phyloP scores from a whole-genome alignment of 2,329 filamentous ascomycete species.

The Domatiomyces catenatus region DNA sequence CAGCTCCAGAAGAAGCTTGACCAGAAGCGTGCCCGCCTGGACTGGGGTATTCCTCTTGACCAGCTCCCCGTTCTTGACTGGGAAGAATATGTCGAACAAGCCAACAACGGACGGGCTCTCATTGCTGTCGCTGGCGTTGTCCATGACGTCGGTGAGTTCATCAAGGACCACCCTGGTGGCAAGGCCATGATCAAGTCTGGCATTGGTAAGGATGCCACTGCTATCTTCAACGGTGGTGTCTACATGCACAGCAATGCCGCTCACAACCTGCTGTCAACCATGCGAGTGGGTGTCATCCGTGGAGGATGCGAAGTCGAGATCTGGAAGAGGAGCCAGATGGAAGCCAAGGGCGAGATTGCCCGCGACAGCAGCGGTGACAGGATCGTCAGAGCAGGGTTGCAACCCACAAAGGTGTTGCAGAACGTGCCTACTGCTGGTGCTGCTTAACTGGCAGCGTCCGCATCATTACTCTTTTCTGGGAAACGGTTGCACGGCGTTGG shows the following conservation, averaged over 20 bases:
- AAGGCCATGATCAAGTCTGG: conserved; percentile 71
- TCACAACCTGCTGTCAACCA: conserved; percentile 75
- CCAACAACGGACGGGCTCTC: conserved; percentile 62
- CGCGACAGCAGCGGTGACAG: conserved; percentile 68
- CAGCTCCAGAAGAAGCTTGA: conserved; percentile 87
- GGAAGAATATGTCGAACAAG: conserved; percentile 68
- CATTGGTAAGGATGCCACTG: conserved; percentile 74
- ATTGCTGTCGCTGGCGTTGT: conserved; percentile 70
- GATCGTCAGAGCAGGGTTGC: conserved; percentile 70
- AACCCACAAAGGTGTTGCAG: conserved; percentile 68
- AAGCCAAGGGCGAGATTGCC: conserved; percentile 58
- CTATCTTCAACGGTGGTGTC: conserved; percentile 83
- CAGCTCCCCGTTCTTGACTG: conserved; percentile 73
- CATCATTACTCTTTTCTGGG: not conserved
- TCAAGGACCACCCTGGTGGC: conserved; percentile 80
- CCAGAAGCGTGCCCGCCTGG: conserved; percentile 64
- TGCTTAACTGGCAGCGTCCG: conserved; percentile 34
- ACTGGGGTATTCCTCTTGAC: conserved; percentile 77
- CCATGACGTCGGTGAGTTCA: conserved; percentile 70
- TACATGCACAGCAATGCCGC: conserved; percentile 83
- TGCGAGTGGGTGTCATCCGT: conserved; percentile 73
- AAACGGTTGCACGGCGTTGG: not conserved
- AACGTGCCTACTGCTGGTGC: conserved; percentile 73
- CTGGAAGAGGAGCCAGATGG: conserved; percentile 69
- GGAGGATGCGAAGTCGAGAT: conserved; percentile 83